Conservation (phyloP, 345 rosid species). For the Balakata baccata region DNA sequence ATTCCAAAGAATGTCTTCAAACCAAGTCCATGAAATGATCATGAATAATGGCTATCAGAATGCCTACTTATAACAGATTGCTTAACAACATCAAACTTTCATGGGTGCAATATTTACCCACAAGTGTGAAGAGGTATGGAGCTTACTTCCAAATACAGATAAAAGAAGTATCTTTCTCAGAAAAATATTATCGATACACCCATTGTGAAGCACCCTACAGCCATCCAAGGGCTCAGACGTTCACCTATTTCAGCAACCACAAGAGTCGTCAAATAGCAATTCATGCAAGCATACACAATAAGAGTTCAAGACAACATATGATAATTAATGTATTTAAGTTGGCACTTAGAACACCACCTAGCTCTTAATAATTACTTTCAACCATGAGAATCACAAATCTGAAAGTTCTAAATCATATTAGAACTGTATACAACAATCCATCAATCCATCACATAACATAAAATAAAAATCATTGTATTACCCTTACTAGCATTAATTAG, state of each 20-base stretch:
- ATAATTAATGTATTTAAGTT: neutral
- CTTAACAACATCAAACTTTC: constrained; percentile 7
- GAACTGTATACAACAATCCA: neutral
- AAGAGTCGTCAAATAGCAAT: constrained; percentile 6
- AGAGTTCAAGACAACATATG: neutral
- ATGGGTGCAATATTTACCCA: constrained; percentile 5
- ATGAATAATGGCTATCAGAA: constrained; percentile 12
- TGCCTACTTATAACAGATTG: constrained; percentile 17
- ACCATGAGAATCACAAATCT: neutral
- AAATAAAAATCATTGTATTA: neutral
- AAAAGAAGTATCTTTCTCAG: constrained; percentile 33
- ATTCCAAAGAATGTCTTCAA: constrained; percentile 18
- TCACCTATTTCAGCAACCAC: constrained; percentile 57
- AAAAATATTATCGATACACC: constrained; percentile 84
- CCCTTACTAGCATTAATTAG: neutral
- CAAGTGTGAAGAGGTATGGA: constrained; percentile 15
- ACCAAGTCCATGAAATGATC: constrained; percentile 4
- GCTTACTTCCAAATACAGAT: constrained; percentile 21
- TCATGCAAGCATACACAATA: constrained; percentile 12
- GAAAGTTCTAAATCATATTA: neutral
- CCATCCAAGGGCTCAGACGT: constrained; percentile 94
- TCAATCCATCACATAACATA: neutral
- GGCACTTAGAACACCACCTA: no score
- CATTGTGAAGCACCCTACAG: constrained; percentile 85
- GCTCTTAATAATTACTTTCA: neutral